Percentiles rank a stretch among this genome's conserved stretches.
Conservation (phyloP, 169 alveolate genomes). For the Cryptosporidium ubiquitum region DNA sequence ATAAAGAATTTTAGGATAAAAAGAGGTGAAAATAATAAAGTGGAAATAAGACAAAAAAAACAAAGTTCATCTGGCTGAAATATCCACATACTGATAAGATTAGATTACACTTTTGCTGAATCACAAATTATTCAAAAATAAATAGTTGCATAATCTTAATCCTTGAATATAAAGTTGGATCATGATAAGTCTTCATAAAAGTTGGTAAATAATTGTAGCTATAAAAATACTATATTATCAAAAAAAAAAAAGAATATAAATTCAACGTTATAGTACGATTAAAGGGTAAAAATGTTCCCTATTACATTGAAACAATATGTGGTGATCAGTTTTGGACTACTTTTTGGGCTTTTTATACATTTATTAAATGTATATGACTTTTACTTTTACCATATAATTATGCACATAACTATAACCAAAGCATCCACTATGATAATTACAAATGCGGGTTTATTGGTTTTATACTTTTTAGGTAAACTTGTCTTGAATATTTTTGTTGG, state of each 20-base stretch:
- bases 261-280: not conserved
- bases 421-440: constrained; percentile 54
- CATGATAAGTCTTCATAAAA: not conserved
- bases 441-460: constrained; percentile 23
- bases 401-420: constrained; percentile 59
- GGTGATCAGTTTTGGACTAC: constrained; percentile 6
- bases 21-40: not conserved
- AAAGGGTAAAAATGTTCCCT: constrained; percentile 13
- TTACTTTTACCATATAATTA: constrained; percentile 34
- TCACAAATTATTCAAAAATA: not conserved
- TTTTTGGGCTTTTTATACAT: constrained; percentile 27
- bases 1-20: not conserved
- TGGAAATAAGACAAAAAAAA: not conserved
- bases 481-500: constrained; percentile 35
- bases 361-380: constrained; percentile 45
- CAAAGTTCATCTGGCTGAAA: not conserved
- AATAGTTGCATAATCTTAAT: not conserved
- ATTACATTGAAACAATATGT: constrained; percentile 50
- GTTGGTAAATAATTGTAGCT: not conserved
- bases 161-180: not conserved
- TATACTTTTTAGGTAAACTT: constrained; percentile 13
- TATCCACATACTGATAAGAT: not conserved
- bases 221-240: not conserved
- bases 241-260: not conserved
- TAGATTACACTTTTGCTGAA: not conserved